A percentile compares a stretch with the other conserved stretches of the same genome.
These are phyloP conservation scores for Penicillium sp. DNA, from an alignment of 2,329 filamentous ascomycete genomes.

Conservation along the genomic window DNA sequence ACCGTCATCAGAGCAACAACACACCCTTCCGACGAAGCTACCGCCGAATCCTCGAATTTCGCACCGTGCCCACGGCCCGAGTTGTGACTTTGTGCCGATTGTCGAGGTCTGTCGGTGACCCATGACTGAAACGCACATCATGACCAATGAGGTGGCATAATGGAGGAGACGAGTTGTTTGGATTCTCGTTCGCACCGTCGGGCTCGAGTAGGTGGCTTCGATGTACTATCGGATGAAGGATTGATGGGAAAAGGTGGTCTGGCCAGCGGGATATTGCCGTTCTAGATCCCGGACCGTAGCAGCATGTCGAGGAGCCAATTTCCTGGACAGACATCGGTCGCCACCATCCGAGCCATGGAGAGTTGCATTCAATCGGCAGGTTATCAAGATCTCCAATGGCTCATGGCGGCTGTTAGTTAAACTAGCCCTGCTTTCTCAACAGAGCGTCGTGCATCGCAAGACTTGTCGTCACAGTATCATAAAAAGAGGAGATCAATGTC, in stretches of 20 bases:
- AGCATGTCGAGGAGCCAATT: not conserved
- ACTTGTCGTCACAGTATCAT: not conserved
- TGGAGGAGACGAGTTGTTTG: too few relatives aligned
- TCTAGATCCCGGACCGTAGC: not conserved
- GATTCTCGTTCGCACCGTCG: too few relatives aligned
- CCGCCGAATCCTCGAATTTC: not conserved
- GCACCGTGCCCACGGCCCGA: not conserved
- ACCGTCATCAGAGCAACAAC: not conserved
- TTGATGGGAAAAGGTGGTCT: not conserved
- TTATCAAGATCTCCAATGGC: too few relatives aligned
- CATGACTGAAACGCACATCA: not conserved
- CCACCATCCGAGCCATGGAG: not conserved
- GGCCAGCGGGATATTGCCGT: not conserved
- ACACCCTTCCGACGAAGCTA: not conserved
- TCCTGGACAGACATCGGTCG: not conserved
- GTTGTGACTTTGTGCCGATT: not conserved
- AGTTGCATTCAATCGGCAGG: not conserved
- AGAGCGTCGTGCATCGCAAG: not conserved
- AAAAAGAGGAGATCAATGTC: slow-evolving; percentile 1
- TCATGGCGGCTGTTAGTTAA: not conserved
- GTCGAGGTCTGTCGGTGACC: not conserved
- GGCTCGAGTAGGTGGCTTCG: not conserved
- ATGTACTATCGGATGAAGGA: not conserved
- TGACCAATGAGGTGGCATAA: not conserved
- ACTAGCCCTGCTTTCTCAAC: too few relatives aligned